Conservation (phyloP, 441 rosid species). For the Pelargonium fulgidum region DNA sequence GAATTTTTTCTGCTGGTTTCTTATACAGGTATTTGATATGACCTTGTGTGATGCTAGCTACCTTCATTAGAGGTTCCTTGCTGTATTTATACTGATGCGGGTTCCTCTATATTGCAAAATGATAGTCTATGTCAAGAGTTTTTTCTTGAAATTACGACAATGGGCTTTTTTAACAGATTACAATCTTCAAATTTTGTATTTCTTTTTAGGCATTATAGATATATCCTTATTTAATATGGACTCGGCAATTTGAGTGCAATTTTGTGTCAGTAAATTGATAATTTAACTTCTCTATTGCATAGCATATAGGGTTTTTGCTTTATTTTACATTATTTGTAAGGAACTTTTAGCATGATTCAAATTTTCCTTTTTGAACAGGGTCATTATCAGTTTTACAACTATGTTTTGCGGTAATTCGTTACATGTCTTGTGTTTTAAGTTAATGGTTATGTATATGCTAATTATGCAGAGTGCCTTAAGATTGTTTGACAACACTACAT, state of each 20-base stretch:
- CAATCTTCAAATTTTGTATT: too few species aligned
- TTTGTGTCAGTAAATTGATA: background rate
- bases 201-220: too few species aligned
- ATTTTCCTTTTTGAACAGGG: background rate
- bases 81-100: background rate
- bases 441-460: background rate
- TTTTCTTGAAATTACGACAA: too few species aligned
- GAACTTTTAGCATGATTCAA: too few species aligned
- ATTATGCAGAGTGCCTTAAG: background rate
- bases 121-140: background rate
- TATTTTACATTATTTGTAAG: background rate
- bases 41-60: background rate
- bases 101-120: background rate
- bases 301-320: background rate
- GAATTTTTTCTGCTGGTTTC: background rate
- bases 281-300: background rate
- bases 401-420: background rate
- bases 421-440: conserved; percentile 4
- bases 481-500: conserved; percentile 6
- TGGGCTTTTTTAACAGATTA: too few species aligned
- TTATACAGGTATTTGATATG: background rate
- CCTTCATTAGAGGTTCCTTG: background rate
- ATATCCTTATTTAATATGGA: background rate
- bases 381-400: conserved; percentile 4
- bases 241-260: background rate